Percentiles rank a stretch among this genome's conserved stretches.
These are phyloP conservation scores for Hibiscus syriacus DNA, from an alignment of 345 rosid species.

Conservation along the genomic window DNA sequence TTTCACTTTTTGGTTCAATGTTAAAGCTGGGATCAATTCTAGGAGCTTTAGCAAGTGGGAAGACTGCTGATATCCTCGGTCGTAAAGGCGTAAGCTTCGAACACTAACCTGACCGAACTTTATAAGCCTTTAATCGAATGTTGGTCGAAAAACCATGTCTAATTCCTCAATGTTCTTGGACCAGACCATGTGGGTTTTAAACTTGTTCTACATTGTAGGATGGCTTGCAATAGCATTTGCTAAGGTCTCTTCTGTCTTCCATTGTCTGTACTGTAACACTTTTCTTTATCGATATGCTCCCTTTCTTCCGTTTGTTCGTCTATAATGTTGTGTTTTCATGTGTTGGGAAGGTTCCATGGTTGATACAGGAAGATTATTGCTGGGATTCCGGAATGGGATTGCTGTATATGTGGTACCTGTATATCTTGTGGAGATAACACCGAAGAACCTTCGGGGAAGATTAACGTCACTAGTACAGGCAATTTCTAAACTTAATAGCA, in stretches of 20 bases:
- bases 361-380: slow-evolving; percentile 1
- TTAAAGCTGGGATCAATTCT: slow-evolving; percentile 30
- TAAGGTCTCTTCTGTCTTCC: slow-evolving; percentile 17
- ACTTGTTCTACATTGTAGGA: slow-evolving; percentile 26
- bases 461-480: neutral
- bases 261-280: no score
- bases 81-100: slow-evolving; percentile 20
- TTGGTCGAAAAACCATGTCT: neutral
- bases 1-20: slow-evolving; percentile 15
- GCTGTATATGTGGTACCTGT: slow-evolving; percentile 1
- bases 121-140: neutral
- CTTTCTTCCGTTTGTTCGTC: neutral
- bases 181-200: slow-evolving; percentile 39
- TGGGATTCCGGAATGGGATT: slow-evolving; percentile 8
- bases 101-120: neutral
- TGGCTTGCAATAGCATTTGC: slow-evolving; percentile 38
- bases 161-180: neutral
- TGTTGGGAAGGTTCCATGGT: neutral
- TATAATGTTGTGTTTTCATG: neutral
- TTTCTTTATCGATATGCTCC: no score
- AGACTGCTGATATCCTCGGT: slow-evolving; percentile 27
- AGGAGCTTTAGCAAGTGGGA: slow-evolving; percentile 35
- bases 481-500: neutral
- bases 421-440: neutral
- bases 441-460: neutral